Percentiles rank a stretch among this genome's conserved stretches.
These are phyloP conservation scores for Entoloma clypeatum DNA, from an alignment of 1,284 basidiomycete species.

Conservation along the genomic window DNA sequence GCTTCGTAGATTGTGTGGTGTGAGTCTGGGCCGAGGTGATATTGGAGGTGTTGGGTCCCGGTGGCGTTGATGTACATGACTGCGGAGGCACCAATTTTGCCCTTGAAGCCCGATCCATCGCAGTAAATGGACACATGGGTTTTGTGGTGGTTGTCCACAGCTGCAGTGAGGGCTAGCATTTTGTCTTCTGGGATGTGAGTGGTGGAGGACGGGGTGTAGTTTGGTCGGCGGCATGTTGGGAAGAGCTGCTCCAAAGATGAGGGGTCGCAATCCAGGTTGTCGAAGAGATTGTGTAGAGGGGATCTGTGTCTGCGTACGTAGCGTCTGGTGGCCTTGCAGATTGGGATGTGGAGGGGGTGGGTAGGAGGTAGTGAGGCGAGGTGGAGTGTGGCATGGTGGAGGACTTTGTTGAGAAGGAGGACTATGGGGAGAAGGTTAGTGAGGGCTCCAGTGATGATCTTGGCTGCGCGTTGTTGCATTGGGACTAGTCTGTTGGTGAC, in stretches of 20 bases:
- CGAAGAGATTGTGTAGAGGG: slow-evolving; percentile 12
- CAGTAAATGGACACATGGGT: slow-evolving; percentile 14
- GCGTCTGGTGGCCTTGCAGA: slow-evolving; percentile 6
- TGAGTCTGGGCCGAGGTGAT: slow-evolving; percentile 11
- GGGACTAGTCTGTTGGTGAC: slow-evolving; percentile 19
- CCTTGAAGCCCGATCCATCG: slow-evolving; percentile 16
- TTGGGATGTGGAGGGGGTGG: slow-evolving; percentile 29
- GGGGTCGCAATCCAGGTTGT: slow-evolving; percentile 11
- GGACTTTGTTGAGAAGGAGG: slow-evolving; percentile 23
- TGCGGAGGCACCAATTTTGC: slow-evolving; percentile 15
- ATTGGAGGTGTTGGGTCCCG: slow-evolving; percentile 1
- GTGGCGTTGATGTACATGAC: slow-evolving; percentile 9
- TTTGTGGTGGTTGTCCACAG: slow-evolving; percentile 6
- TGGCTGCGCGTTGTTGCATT: slow-evolving; percentile 31
- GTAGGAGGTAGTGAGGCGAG: slow-evolving; percentile 28
- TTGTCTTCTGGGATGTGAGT: slow-evolving; percentile 13
- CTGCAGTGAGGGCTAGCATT: slow-evolving; percentile 9
- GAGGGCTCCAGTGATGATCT: slow-evolving; percentile 33
- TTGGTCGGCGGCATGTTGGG: slow-evolving; percentile 3
- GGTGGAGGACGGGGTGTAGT: slow-evolving; percentile 1
- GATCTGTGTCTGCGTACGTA: slow-evolving; percentile 3
- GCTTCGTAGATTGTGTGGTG: slow-evolving; percentile 12
- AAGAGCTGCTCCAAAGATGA: slow-evolving; percentile 13
- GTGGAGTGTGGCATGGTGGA: slow-evolving; percentile 25
- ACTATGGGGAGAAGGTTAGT: slow-evolving; percentile 29